Conservation (phyloP, 176 grass and related monocot genomes). For the Alloteropsis semialata region DNA sequence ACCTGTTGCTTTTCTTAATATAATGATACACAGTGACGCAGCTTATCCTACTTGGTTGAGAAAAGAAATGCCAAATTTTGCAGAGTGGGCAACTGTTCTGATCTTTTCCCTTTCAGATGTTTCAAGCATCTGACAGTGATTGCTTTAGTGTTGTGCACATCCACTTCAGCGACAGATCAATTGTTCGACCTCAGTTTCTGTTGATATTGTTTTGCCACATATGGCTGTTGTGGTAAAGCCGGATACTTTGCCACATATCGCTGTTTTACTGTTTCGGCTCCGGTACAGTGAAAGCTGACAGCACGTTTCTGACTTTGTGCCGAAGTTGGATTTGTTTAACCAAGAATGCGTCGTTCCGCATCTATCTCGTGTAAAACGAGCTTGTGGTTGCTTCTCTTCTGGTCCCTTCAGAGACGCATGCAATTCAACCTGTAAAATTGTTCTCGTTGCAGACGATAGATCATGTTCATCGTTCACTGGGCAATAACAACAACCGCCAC, state of each 20-base stretch:
- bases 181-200: neutral
- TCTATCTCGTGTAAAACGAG: neutral
- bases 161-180: neutral
- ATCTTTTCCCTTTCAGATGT: neutral
- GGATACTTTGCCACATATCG: neutral
- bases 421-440: neutral
- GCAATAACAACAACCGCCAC: too few relatives aligned
- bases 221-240: neutral
- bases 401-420: neutral
- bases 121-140: neutral
- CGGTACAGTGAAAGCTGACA: neutral
- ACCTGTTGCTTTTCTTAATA: too few relatives aligned
- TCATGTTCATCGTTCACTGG: neutral
- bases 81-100: conserved; percentile 20
- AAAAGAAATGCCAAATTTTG: neutral
- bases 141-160: neutral
- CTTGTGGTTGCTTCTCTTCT: neutral
- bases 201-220: neutral
- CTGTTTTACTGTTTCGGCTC: neutral
- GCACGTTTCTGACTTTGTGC: too few relatives aligned
- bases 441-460: neutral
- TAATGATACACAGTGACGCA: too few relatives aligned
- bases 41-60: too few relatives aligned
- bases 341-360: neutral
- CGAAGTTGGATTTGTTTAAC: neutral